Evolutionary conservation across 2,329 filamentous ascomycete genomes (phyloP), one percentile per base, ranked within the genome.

Genomic region (Penicillium sp.): DNA sequence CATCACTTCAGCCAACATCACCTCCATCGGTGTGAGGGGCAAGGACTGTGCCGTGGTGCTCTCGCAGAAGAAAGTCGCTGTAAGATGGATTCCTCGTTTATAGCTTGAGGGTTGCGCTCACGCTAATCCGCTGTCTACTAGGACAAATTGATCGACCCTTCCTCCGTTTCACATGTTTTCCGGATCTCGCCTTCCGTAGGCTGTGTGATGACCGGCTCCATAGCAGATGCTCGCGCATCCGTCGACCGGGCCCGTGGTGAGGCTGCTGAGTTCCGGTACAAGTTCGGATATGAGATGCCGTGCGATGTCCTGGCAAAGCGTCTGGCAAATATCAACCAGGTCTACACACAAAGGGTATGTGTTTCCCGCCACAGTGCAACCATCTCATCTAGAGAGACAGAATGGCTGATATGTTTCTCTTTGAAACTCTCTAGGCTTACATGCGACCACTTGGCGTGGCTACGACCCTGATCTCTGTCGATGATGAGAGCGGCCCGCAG

Each of bases 261-360:
- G 81, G 94, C 94, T 66, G 93, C 93, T 57, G 93, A 99, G 75
- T 99, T 99, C 82, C 87, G 88, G 78, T 99, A 99, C 87, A 97
- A 97, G 81, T 96, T 87, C 75, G 94, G 94, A 72, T 99, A 99
- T 79, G 94, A 99, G 83, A 99, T 99, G 94, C 94, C 94, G 60
- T 96, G 92, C 77, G 94, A 99, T 78, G 94, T 92, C 52, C 81
- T 99, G 71, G 91, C 94, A 65, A 99, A 99, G 86, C 86, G 94
- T 74, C 82, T 99, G 78, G 94, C 94, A 75, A 99, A 99, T 80
- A 97, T 99, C 82, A 97, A 91, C 79, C 94, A 99, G 79, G 94
- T 99, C 66, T 99, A 97, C 79, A 99, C 94, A 68, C 94, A 99
- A 81, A 84, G 92, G 77, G 94, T 97, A 80, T 35, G 76, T 84